A percentile compares a stretch with the other conserved stretches of the same genome.
These are phyloP conservation scores for Clarireedia hainanense DNA, from an alignment of 2,329 filamentous ascomycete species.

Conservation along the genomic window DNA sequence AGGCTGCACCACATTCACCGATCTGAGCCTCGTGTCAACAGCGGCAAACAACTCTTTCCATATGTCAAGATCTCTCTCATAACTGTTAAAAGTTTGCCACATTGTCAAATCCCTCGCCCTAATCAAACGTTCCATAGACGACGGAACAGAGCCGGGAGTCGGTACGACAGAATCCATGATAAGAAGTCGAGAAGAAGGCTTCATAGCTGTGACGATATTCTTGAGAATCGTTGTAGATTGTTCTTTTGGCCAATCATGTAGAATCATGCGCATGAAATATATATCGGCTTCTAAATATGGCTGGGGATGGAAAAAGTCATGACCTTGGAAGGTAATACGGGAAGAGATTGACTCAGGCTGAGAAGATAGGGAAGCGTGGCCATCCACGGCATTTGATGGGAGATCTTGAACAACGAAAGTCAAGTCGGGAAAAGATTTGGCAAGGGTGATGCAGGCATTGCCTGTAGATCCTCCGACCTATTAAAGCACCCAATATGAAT, in stretches of 20 bases:
- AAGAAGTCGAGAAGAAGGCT: slow-evolving; percentile 30
- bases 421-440: slow-evolving; percentile 25
- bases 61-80: slow-evolving; percentile 25
- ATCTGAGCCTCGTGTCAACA: neutral
- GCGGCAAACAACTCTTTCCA: neutral
- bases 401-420: slow-evolving; percentile 30
- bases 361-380: too few species aligned
- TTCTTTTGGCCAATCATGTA: slow-evolving; percentile 41
- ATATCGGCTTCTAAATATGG: slow-evolving; percentile 34
- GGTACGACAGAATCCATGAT: neutral
- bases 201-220: slow-evolving; percentile 34
- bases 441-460: slow-evolving; percentile 27
- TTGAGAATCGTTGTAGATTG: slow-evolving; percentile 30
- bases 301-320: slow-evolving; percentile 38
- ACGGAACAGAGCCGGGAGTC: neutral
- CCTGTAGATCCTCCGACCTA: slow-evolving; percentile 30
- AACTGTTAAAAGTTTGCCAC: slow-evolving; percentile 31
- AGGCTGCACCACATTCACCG: neutral
- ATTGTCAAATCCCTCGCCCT: slow-evolving; percentile 31
- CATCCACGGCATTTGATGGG: slow-evolving; percentile 10
- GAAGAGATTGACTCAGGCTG: neutral
- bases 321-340: neutral
- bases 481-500: neutral
- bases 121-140: neutral
- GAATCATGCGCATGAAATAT: slow-evolving; percentile 38